A percentile compares a stretch with the other conserved stretches of the same genome.
Evolutionary conservation across 176 grass and related monocot genomes (phyloP).

Genomic region (Triticum turgidum): DNA sequence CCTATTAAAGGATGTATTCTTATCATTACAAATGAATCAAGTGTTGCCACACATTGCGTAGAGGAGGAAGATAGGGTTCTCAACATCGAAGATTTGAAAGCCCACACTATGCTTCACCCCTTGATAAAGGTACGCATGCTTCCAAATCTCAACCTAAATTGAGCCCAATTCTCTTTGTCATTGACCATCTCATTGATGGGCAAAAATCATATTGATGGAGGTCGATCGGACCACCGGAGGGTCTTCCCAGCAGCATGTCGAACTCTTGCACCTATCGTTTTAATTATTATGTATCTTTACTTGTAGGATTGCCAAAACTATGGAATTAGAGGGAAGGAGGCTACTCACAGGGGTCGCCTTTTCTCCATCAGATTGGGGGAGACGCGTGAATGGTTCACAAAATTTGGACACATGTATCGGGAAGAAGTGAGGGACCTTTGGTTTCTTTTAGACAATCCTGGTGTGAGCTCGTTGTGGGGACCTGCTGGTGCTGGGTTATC

Average conservation of each 20-base stretch:
- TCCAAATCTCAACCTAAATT: no score
- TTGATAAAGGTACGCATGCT: no score
- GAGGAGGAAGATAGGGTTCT: no score
- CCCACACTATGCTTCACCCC: no score
- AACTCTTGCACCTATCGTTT: neutral
- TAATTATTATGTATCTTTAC: neutral
- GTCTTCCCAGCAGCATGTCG: no score
- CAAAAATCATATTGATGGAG: neutral
- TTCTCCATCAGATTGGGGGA: neutral
- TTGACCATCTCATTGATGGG: neutral
- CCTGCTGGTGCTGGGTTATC: neutral
- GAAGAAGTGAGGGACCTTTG: rapidly evolving
- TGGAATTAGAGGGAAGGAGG: neutral
- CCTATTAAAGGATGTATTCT: no score
- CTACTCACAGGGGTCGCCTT: neutral
- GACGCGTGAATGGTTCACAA: neutral
- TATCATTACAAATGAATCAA: no score
- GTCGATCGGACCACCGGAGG: neutral
- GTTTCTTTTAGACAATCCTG: neutral
- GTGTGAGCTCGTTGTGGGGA: neutral
- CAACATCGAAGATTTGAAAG: no score
- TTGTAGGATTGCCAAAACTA: neutral
- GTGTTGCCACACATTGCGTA: no score
- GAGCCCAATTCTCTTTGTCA: neutral
- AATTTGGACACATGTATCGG: neutral